A percentile compares a stretch with the other conserved stretches of the same genome.
These are phyloP conservation scores for Cucurbita maxima DNA, from an alignment of 306 rosid genomes.

Conservation along the genomic window DNA sequence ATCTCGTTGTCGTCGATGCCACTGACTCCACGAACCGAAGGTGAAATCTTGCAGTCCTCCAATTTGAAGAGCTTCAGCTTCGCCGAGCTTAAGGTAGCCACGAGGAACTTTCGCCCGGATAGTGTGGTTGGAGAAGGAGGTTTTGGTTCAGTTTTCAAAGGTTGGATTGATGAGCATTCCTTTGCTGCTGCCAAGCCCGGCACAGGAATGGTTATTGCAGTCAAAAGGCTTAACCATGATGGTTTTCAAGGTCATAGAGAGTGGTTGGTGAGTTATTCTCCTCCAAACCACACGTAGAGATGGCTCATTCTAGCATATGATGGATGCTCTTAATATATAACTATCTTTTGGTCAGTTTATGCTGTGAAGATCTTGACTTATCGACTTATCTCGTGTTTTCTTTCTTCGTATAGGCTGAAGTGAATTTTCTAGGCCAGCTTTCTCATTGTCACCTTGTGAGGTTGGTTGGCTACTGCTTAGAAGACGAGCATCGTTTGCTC, in stretches of 20 bases:
- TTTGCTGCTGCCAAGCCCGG: conserved; percentile 43
- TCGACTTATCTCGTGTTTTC: not conserved
- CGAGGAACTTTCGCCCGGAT: conserved; percentile 54
- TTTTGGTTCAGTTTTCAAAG: conserved; percentile 57
- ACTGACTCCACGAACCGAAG: conserved; percentile 22
- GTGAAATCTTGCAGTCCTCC: conserved; percentile 33
- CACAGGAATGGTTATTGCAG: conserved; percentile 53
- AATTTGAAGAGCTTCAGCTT: conserved; percentile 22
- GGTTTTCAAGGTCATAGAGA: conserved; percentile 55
- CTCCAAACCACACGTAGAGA: not conserved
- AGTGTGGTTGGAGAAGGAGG: conserved; percentile 69
- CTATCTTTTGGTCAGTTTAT: not conserved
- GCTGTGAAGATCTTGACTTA: not conserved
- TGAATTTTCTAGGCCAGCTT: conserved; percentile 51
- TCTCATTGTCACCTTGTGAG: conserved; percentile 54
- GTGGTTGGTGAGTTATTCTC: conserved; percentile 52
- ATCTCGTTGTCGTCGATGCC: conserved; percentile 10
- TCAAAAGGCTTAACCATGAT: conserved; percentile 55
- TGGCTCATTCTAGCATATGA: not conserved
- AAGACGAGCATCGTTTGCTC: conserved; percentile 52
- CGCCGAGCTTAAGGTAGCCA: conserved; percentile 28
- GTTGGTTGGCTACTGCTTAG: conserved; percentile 47
- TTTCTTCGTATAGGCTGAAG: conserved; percentile 31
- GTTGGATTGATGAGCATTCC: conserved; percentile 52
- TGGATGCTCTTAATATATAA: too few relatives aligned